These are phyloP conservation scores for Chloromonas sp. DNA, from an alignment of 163 green algal species.

Conservation along the genomic window DNA sequence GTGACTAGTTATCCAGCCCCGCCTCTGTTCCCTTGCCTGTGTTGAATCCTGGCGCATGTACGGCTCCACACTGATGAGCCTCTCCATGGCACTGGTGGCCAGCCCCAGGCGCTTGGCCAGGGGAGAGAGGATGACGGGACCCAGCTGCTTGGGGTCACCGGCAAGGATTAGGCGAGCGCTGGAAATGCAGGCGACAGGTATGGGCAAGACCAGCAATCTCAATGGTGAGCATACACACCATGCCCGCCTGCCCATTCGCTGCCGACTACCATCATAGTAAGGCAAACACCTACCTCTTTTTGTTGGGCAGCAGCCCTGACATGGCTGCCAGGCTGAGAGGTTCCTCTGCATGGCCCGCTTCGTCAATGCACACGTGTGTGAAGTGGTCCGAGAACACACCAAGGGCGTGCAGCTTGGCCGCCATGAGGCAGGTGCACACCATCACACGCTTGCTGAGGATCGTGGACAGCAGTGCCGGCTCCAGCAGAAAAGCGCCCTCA, in stretches of 20 bases:
- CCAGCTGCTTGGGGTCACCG: conserved; percentile 66
- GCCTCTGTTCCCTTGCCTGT: neutral
- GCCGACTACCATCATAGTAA: too few species aligned
- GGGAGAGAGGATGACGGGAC: conserved; percentile 28
- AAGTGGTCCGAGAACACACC: conserved; percentile 33
- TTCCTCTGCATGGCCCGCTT: conserved; percentile 49
- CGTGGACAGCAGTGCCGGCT: conserved; percentile 2
- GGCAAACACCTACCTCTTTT: neutral
- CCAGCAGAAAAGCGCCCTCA: conserved; percentile 30
- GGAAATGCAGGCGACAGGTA: neutral
- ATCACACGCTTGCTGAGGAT: conserved; percentile 17
- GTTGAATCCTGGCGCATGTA: neutral
- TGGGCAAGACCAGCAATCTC: too few species aligned
- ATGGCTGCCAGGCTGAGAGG: conserved; percentile 26
- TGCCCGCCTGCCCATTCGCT: too few species aligned
- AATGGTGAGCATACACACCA: too few species aligned
- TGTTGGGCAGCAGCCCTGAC: conserved; percentile 19
- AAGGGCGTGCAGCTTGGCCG: conserved; percentile 31
- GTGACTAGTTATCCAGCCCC: neutral
- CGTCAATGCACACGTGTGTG: conserved; percentile 42
- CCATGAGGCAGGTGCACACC: conserved; percentile 31
- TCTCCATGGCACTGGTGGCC: conserved; percentile 49
- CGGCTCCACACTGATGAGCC: conserved; percentile 20
- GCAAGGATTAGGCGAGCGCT: conserved; percentile 24
- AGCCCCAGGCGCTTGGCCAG: conserved; percentile 36